Evolutionary conservation across 2,329 filamentous ascomycete species (phyloP).

Genomic region (Fusarium algeriense): DNA sequence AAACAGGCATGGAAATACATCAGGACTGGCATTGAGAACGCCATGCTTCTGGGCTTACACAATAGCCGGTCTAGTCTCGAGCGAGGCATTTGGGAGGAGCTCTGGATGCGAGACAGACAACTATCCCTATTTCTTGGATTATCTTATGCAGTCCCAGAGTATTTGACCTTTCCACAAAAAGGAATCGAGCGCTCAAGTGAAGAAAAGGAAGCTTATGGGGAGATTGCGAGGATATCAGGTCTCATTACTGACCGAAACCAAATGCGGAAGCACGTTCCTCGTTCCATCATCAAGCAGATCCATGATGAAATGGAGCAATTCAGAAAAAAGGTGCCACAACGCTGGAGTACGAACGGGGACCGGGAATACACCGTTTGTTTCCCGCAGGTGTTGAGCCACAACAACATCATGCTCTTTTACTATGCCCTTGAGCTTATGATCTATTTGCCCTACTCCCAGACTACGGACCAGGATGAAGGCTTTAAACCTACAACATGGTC

Average conservation of each 20-base stretch:
- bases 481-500: background rate
- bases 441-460: background rate
- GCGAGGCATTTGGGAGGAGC: background rate
- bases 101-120: background rate
- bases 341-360: background rate
- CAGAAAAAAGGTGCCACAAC: background rate
- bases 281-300: background rate
- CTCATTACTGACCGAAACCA: background rate
- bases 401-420: background rate
- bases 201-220: background rate
- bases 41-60: background rate
- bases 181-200: background rate
- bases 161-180: background rate
- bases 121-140: background rate
- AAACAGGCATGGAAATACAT: background rate
- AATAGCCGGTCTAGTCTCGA: background rate
- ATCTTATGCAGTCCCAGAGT: background rate
- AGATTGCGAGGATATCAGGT: background rate
- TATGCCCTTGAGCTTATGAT: background rate
- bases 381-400: background rate
- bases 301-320: background rate
- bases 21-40: background rate
- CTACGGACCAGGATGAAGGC: background rate
- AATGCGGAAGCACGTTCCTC: background rate
- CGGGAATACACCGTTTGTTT: background rate